A percentile compares a stretch with the other conserved stretches of the same genome.
Evolutionary conservation across 2,329 filamentous ascomycete genomes (phyloP).

Genomic region (Penicillium sp.): DNA sequence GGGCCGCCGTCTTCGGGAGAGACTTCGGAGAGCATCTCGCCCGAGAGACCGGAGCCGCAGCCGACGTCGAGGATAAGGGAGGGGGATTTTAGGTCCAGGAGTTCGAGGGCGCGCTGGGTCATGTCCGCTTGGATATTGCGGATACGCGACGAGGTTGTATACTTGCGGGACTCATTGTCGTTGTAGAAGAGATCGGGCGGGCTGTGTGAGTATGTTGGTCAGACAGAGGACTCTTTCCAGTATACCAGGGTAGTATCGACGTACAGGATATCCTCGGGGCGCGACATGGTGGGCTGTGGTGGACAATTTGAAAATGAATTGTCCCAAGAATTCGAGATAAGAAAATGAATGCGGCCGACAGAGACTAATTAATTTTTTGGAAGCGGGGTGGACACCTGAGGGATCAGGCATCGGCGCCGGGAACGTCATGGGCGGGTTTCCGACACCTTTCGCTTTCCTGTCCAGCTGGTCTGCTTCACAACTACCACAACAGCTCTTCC

Average conservation of each 20-base stretch:
- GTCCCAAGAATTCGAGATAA: neutral
- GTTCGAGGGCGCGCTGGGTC: slow-evolving; percentile 89
- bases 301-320: neutral
- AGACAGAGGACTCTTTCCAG: slow-evolving; percentile 18
- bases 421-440: slow-evolving; percentile 4
- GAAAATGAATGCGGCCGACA: slow-evolving; percentile 1
- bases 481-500: neutral
- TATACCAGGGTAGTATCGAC: slow-evolving; percentile 26
- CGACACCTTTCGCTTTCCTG: neutral
- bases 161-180: slow-evolving; percentile 92
- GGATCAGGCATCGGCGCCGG: neutral
- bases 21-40: slow-evolving; percentile 84
- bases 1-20: slow-evolving; percentile 72
- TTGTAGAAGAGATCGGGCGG: slow-evolving; percentile 98
- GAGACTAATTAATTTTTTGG: slow-evolving; percentile 15
- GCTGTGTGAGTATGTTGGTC: slow-evolving; percentile 49
- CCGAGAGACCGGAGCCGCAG: slow-evolving; percentile 90
- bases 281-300: slow-evolving; percentile 71
- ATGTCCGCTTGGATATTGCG: slow-evolving; percentile 93
- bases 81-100: slow-evolving; percentile 76
- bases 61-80: slow-evolving; percentile 95
- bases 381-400: slow-evolving; percentile 19
- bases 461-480: neutral
- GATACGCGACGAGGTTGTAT: slow-evolving; percentile 94
- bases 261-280: slow-evolving; percentile 92